These are phyloP conservation scores for Ramalina peruviana DNA, from an alignment of 495 filamentous ascomycete species.

Conservation along the genomic window DNA sequence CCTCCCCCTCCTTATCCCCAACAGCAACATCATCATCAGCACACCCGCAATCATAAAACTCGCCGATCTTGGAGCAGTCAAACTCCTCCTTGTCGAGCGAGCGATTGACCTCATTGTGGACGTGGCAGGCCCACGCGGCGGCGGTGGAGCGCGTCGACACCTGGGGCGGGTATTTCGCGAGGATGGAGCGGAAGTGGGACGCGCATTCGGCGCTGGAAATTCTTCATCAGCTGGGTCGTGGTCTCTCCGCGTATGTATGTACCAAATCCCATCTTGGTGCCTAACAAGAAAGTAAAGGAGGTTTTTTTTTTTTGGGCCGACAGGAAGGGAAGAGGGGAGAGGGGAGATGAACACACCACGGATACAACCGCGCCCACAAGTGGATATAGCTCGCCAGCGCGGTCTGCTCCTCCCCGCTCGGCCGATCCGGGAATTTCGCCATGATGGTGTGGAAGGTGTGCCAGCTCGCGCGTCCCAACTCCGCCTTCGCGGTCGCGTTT, in stretches of 20 bases:
- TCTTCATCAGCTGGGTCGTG: neutral
- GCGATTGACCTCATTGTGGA: conserved; percentile 91
- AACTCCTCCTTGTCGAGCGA: conserved; percentile 69
- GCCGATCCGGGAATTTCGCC: conserved; percentile 79
- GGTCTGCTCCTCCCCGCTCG: conserved; percentile 66
- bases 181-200: conserved; percentile 69
- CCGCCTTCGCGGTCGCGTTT: conserved; percentile 85
- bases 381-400: conserved; percentile 76
- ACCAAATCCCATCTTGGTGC: no score
- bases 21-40: conserved; percentile 48
- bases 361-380: conserved; percentile 85
- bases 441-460: conserved; percentile 93
- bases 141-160: conserved; percentile 70
- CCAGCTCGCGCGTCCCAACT: conserved; percentile 80
- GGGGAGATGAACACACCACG: conserved; percentile 40
- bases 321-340: neutral
- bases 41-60: conserved; percentile 94
- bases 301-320: neutral
- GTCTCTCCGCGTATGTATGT: no score
- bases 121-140: conserved; percentile 82
- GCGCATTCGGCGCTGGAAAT: conserved; percentile 75
- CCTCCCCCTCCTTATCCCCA: conserved; percentile 12
- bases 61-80: conserved; percentile 79
- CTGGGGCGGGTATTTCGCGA: conserved; percentile 81
- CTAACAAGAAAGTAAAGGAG: no score